Conservation (phyloP, 305 asterid species). For the Lippia alba region DNA sequence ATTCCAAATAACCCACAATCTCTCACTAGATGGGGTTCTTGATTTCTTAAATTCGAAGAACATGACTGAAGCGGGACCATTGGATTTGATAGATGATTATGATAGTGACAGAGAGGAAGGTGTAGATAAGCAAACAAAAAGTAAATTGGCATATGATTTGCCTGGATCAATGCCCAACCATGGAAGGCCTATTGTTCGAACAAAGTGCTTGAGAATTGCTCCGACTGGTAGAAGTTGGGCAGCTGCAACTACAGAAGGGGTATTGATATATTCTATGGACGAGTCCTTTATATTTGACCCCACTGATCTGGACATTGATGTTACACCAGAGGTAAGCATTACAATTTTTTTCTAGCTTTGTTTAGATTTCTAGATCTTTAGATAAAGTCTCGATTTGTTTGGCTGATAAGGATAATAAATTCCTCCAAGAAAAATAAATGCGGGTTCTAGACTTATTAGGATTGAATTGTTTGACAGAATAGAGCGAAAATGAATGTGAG, state of each 20-base stretch:
- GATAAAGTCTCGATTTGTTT: too few species aligned
- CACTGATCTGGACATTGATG: constrained; percentile 96
- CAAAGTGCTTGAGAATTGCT: constrained; percentile 90
- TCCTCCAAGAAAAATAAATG: background rate
- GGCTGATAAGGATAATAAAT: too few species aligned
- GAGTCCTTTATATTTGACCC: constrained; percentile 95
- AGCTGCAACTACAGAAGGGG: constrained; percentile 99
- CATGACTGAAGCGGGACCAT: constrained; percentile 95
- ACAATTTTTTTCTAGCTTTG: constrained; percentile 3
- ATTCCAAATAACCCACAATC: constrained; percentile 84
- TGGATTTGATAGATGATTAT: constrained; percentile 87
- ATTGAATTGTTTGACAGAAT: background rate
- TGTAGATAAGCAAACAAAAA: constrained; percentile 73
- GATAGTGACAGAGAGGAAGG: constrained; percentile 93
- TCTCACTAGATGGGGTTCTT: constrained; percentile 90
- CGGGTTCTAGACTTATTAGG: background rate
- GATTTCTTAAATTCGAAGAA: constrained; percentile 93
- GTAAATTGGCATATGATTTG: constrained; percentile 70
- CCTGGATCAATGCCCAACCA: constrained; percentile 94
- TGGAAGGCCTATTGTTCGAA: constrained; percentile 82
- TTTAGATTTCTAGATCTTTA: constrained; percentile 14
- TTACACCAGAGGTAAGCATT: constrained; percentile 89
- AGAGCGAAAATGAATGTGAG: too few species aligned
- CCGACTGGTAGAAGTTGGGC: constrained; percentile 99
- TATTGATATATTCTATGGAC: constrained; percentile 88